Percentiles rank a stretch among this genome's conserved stretches.
Conservation (phyloP, 352 stramenopile genomes). For the Phytophthora sp. region DNA sequence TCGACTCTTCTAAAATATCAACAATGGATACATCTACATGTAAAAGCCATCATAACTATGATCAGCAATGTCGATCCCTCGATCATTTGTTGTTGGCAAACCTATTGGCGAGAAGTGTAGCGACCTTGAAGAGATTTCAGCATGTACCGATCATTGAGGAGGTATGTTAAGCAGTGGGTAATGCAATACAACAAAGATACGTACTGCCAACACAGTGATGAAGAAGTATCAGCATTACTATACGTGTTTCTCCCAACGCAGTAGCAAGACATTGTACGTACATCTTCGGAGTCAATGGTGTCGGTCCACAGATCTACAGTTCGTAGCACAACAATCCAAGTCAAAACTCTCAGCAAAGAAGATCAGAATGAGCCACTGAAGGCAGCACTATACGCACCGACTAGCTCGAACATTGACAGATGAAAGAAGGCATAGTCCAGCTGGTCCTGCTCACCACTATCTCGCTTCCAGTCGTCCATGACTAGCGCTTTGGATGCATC, state of each 20-base stretch:
- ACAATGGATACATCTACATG: constrained; percentile 57
- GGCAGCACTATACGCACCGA: constrained; percentile 45
- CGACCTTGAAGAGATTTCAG: constrained; percentile 61
- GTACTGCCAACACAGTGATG: constrained; percentile 42
- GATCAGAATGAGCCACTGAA: too few relatives aligned
- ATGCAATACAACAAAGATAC: constrained; percentile 84
- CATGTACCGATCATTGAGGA: constrained; percentile 47
- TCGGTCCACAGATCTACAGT: constrained; percentile 68
- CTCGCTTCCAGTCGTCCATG: constrained; percentile 72
- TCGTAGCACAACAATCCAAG: background rate
- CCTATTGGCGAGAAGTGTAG: background rate
- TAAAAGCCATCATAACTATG: background rate
- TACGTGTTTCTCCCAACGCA: background rate
- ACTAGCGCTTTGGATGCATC: constrained; percentile 65
- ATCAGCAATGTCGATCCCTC: background rate
- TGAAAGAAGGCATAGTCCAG: constrained; percentile 81
- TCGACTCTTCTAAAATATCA: constrained; percentile 65
- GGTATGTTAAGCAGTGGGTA: constrained; percentile 69
- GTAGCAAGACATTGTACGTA: too few relatives aligned
- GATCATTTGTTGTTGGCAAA: too few relatives aligned
- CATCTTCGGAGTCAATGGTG: constrained; percentile 65
- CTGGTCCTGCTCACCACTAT: constrained; percentile 51
- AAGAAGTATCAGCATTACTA: background rate
- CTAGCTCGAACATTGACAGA: constrained; percentile 85
- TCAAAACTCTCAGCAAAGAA: background rate